phyloP scores from a whole-genome alignment of 1,284 basidiomycete genomes.

The Leccinum glutinopallens region DNA sequence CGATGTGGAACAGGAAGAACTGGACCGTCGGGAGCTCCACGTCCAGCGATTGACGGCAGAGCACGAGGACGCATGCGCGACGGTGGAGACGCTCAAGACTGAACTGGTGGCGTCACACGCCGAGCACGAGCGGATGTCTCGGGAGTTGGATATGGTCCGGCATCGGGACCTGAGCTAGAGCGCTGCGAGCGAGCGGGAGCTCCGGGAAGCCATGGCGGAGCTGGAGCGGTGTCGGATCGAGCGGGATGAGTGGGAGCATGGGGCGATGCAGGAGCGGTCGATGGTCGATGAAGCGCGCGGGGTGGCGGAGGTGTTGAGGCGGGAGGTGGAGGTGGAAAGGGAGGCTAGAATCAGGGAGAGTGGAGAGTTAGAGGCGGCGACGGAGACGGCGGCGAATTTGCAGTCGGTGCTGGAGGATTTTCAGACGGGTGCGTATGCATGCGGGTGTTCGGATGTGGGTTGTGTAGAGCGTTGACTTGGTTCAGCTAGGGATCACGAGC shows the following conservation, averaged over 20 bases:
- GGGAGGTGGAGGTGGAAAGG: slow-evolving; percentile 68
- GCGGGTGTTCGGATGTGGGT: background rate
- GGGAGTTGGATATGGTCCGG: slow-evolving; percentile 70
- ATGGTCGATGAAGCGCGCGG: slow-evolving; percentile 68
- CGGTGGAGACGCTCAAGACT: slow-evolving; percentile 73
- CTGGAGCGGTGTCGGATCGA: slow-evolving; percentile 84
- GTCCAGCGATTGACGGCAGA: slow-evolving; percentile 76
- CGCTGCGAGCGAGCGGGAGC: slow-evolving; percentile 73
- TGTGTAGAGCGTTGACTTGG: slow-evolving; percentile 18
- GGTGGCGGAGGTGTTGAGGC: slow-evolving; percentile 57
- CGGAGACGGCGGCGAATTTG: slow-evolving; percentile 79
- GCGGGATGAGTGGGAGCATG: slow-evolving; percentile 86
- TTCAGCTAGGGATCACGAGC: slow-evolving; percentile 67
- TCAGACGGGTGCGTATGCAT: slow-evolving; percentile 69
- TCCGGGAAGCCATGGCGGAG: slow-evolving; percentile 80
- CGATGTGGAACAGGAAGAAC: slow-evolving; percentile 75
- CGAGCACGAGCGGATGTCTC: slow-evolving; percentile 69
- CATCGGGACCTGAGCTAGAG: slow-evolving; percentile 69
- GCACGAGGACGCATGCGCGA: slow-evolving; percentile 70
- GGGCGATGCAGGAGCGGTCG: slow-evolving; percentile 74
- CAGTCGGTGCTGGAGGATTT: slow-evolving; percentile 96
- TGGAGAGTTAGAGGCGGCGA: slow-evolving; percentile 68
- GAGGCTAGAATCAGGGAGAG: slow-evolving; percentile 55
- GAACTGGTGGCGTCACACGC: slow-evolving; percentile 77
- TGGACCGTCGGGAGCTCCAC: slow-evolving; percentile 85